Base-by-base conservation (phyloP, 169 alveolate species). In the Plasmodium blacklocki region DNA sequence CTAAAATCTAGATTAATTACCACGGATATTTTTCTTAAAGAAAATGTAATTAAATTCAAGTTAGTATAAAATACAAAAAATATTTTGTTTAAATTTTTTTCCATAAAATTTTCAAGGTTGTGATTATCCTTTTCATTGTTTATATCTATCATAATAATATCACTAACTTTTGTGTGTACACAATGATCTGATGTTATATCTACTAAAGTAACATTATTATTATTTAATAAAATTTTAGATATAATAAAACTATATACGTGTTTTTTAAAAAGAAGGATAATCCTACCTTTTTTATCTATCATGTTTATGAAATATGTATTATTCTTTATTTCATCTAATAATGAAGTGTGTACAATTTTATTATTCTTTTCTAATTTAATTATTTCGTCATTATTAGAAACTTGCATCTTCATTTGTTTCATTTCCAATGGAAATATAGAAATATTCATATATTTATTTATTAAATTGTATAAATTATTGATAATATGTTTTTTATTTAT, bases 1-100 rank as follows among this genome's bases (percentile, higher is more conserved):
- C 72, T 29, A 8, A 78, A 78, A n/a, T 78, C 89, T 7, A 78
- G 29, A 56, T 64, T 78, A 14, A 78, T n/a, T 21, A n/a, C 29
- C 11, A 78, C 6, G 0, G 71, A 54, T n/a, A 15, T 78, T 14
- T 47, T 54, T n/a, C 50, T n/a, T 18, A 78, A 43, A 1, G 18
- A 50, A 2, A 43, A 50, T 7, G 78, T 49, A 0, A 78, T 15
- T 50, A 39, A 29, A 50, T 49, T 71, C 29, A 78, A 50, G 12
- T 71, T 19, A 15, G 9, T 26, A n/a, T 78, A 78, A 66, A 66
- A 78, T 21, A 78, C 45, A 3, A 78, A 12, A 32, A 64, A 66
- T n/a, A 78, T 64, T 64, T 78, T 78, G 23, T 78, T 26, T 1
- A 56, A 5, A 29, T 50, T 64, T 1, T 12, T 3, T 32, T 66